Percentiles rank a stretch among this genome's conserved stretches.
Conservation (phyloP, 345 rosid genomes). For the Boechera stricta region DNA sequence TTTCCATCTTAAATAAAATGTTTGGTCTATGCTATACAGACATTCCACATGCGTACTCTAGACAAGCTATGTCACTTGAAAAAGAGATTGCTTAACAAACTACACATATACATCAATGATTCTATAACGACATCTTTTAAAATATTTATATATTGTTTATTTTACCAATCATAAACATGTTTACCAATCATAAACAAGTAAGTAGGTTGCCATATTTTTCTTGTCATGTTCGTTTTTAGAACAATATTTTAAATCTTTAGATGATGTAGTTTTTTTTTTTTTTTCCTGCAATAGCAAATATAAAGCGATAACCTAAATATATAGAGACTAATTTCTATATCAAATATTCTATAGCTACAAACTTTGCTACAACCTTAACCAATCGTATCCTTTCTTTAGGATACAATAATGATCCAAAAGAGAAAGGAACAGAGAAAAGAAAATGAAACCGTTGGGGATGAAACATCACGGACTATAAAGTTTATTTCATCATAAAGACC, state of each 20-base stretch:
- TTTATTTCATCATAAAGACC: constrained; percentile 25
- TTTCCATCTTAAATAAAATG: background rate
- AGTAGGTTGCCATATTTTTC: background rate
- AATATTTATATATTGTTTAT: no score
- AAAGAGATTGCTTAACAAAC: background rate
- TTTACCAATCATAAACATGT: no score
- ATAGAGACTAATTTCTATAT: background rate
- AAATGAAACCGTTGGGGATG: constrained; percentile 18
- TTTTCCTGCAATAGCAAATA: background rate
- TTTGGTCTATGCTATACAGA: constrained; percentile 13
- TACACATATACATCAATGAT: background rate
- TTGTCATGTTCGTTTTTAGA: background rate
- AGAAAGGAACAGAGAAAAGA: background rate
- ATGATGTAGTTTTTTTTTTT: background rate
- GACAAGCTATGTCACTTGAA: background rate
- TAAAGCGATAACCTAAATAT: background rate
- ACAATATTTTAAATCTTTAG: background rate
- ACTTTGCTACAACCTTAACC: background rate
- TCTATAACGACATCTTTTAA: no score
- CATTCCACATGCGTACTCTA: constrained; percentile 11
- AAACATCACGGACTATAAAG: constrained; percentile 9
- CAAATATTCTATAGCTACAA: background rate
- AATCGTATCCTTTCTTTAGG: background rate
- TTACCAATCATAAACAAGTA: no score
- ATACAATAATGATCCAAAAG: background rate